A percentile compares a stretch with the other conserved stretches of the same genome.
These are phyloP conservation scores for Stephania yunnanensis DNA, from an alignment of 164 flowering plant genomes.

Conservation along the genomic window DNA sequence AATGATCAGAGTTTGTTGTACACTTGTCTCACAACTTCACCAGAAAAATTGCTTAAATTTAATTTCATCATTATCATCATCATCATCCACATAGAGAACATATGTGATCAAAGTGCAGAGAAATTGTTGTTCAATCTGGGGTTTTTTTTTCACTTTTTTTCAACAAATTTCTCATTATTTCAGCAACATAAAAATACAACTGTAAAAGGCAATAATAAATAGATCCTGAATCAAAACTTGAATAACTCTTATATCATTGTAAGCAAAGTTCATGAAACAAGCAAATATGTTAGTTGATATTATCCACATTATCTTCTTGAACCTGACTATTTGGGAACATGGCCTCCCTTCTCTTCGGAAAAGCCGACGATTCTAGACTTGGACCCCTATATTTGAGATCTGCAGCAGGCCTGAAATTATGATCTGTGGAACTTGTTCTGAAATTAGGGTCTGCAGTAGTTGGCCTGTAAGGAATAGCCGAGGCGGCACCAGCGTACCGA, in stretches of 20 bases:
- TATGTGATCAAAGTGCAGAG: not conserved
- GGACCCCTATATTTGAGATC: constrained; percentile 75
- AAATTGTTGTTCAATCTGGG: not conserved
- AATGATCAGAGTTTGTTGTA: not conserved
- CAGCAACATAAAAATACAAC: constrained; percentile 14
- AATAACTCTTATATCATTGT: constrained; percentile 11
- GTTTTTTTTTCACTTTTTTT: not conserved
- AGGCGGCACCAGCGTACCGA: constrained; percentile 52
- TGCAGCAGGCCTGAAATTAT: constrained; percentile 43
- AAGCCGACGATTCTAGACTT: constrained; percentile 49
- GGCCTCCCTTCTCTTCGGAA: constrained; percentile 63
- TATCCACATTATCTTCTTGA: constrained; percentile 42
- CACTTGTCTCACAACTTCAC: not conserved
- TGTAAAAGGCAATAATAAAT: constrained; percentile 12
- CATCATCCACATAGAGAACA: not conserved
- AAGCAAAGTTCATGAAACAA: constrained; percentile 9
- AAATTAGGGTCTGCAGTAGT: constrained; percentile 20
- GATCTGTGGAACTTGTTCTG: constrained; percentile 36
- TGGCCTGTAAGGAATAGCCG: constrained; percentile 53
- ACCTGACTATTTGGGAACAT: constrained; percentile 48
- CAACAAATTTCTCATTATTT: not conserved
- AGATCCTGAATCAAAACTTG: constrained; percentile 14
- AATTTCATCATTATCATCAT: not conserved
- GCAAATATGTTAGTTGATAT: constrained; percentile 1
- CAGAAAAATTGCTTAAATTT: no score